A percentile compares a stretch with the other conserved stretches of the same genome.
phyloP scores from a whole-genome alignment of 2,329 filamentous ascomycete genomes.

The Dryadomyces sulphureus region DNA sequence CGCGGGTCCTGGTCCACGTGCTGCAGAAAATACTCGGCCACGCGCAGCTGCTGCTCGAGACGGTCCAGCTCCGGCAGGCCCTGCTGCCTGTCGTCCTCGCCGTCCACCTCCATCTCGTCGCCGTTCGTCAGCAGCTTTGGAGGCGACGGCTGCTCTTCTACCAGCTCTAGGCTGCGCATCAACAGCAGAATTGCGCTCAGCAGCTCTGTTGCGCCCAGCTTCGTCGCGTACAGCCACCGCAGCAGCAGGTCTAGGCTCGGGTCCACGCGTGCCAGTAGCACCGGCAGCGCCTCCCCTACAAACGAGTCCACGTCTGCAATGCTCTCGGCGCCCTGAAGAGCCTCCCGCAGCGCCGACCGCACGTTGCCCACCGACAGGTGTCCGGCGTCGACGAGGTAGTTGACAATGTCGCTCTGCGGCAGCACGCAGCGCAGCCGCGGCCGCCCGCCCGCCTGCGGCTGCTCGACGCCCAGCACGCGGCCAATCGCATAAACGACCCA shows the following conservation, averaged over 20 bases:
- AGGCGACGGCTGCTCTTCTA: slow-evolving; percentile 22
- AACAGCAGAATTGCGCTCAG: slow-evolving; percentile 50
- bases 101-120: slow-evolving; percentile 13
- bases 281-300: slow-evolving; percentile 45
- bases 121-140: slow-evolving; percentile 18
- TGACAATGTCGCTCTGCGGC: slow-evolving; percentile 38
- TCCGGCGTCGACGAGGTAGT: slow-evolving; percentile 44
- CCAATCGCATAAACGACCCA: slow-evolving; percentile 51
- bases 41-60: slow-evolving; percentile 49
- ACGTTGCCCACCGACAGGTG: slow-evolving; percentile 46
- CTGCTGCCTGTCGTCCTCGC: slow-evolving; percentile 2
- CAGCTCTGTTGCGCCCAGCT: slow-evolving; percentile 51
- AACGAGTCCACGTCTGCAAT: slow-evolving; percentile 29
- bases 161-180: slow-evolving; percentile 53
- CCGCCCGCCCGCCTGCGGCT: slow-evolving; percentile 6
- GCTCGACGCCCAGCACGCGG: slow-evolving; percentile 31
- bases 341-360: slow-evolving; percentile 38
- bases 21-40: slow-evolving; percentile 52
- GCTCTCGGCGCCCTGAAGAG: slow-evolving; percentile 19
- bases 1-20: slow-evolving; percentile 44
- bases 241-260: slow-evolving; percentile 52
- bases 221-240: slow-evolving; percentile 49
- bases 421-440: slow-evolving; percentile 23
- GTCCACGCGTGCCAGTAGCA: slow-evolving; percentile 49
- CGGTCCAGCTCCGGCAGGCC: slow-evolving; percentile 47